phyloP scores from a whole-genome alignment of 208 protist species.

The Wallacemonas sp. region DNA sequence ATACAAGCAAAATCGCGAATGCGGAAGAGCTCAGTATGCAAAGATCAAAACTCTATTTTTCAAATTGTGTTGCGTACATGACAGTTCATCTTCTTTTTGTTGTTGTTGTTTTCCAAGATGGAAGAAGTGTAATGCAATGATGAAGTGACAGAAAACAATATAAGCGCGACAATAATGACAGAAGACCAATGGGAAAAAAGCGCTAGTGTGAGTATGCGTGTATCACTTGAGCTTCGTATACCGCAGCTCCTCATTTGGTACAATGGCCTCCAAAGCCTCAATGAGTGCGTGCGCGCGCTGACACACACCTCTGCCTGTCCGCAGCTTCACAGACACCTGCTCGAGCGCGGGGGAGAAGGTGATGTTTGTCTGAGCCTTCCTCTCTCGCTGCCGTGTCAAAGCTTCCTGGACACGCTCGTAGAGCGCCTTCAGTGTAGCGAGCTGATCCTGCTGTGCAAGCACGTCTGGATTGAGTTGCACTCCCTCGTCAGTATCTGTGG shows the following conservation, averaged over 20 bases:
- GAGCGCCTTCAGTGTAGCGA: background rate
- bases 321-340: background rate
- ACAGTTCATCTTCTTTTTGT: constrained; percentile 1
- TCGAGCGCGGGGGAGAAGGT: constrained; percentile 8
- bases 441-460: background rate
- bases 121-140: too few relatives aligned
- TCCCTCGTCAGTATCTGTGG: too few relatives aligned
- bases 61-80: background rate
- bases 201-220: background rate
- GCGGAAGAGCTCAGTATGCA: too few relatives aligned
- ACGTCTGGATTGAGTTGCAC: background rate
- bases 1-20: too few relatives aligned
- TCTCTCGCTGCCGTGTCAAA: constrained; percentile 15
- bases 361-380: too few relatives aligned
- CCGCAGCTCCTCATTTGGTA: background rate
- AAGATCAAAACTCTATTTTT: too few relatives aligned
- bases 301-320: background rate
- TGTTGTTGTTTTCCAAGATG: constrained; percentile 7
- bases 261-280: background rate
- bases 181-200: too few relatives aligned
- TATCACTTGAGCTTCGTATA: background rate
- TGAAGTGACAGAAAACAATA: too few relatives aligned
- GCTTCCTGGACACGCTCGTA: background rate
- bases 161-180: too few relatives aligned
- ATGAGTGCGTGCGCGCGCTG: background rate